These are phyloP conservation scores for Botrytis pseudocinerea DNA, from an alignment of 2,329 filamentous ascomycete genomes.

Conservation along the genomic window DNA sequence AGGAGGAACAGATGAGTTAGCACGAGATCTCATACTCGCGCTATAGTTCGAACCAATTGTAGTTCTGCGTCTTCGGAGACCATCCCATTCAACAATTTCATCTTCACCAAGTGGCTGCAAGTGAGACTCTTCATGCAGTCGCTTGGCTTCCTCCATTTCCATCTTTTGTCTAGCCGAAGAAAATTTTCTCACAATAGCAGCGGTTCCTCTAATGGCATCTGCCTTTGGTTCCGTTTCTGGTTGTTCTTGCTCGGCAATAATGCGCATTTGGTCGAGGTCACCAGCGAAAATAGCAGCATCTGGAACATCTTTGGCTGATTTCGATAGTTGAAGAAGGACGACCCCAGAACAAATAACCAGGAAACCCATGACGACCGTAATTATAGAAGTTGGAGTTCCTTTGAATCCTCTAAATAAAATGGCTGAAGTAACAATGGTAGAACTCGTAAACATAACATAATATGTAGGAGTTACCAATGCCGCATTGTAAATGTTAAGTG, in stretches of 20 bases:
- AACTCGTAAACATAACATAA: constrained; percentile 96
- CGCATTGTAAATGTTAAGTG: constrained; percentile 93
- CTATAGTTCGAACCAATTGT: constrained; percentile 44
- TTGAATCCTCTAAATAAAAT: constrained; percentile 94
- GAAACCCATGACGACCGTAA: constrained; percentile 91
- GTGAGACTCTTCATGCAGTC: constrained; percentile 75
- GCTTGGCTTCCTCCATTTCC: constrained; percentile 76
- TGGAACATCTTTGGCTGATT: constrained; percentile 95
- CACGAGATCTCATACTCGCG: constrained; percentile 37
- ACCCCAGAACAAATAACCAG: constrained; percentile 91
- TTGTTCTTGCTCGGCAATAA: constrained; percentile 91
- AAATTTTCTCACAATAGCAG: constrained; percentile 81
- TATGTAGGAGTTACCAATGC: constrained; percentile 97
- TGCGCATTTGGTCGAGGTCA: constrained; percentile 91
- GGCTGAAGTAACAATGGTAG: constrained; percentile 90
- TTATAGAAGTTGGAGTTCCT: constrained; percentile 75
- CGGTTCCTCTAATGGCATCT: constrained; percentile 89
- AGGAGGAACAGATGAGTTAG: constrained; percentile 37
- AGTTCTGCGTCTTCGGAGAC: constrained; percentile 71
- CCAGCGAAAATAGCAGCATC: constrained; percentile 90
- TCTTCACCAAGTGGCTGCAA: constrained; percentile 78
- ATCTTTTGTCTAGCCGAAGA: constrained; percentile 74
- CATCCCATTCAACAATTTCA: constrained; percentile 83
- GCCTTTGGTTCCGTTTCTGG: constrained; percentile 96
- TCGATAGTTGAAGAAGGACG: constrained; percentile 90